phyloP scores from a whole-genome alignment of 306 rosid genomes.

The Boehmeria nivea region DNA sequence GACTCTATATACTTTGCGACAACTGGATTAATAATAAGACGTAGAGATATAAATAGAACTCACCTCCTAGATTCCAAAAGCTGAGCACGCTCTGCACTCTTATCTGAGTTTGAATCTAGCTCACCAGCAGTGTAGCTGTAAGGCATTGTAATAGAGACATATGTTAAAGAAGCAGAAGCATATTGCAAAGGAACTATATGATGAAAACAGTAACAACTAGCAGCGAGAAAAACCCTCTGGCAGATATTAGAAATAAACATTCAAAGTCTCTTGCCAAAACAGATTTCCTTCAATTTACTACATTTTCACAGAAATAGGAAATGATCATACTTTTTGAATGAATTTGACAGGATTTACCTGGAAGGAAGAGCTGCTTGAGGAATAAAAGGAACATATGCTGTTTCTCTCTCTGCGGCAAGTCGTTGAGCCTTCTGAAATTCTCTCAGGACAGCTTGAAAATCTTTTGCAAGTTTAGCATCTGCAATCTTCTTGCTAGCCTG shows the following conservation, averaged over 20 bases:
- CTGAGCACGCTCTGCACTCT: conserved; percentile 63
- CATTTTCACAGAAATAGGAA: background rate
- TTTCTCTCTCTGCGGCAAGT: conserved; percentile 96
- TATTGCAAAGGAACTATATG: background rate
- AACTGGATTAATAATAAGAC: background rate
- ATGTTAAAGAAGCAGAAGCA: background rate
- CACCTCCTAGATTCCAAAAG: conserved; percentile 87
- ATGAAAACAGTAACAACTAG: background rate
- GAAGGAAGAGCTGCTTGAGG: conserved; percentile 69
- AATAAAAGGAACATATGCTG: conserved; percentile 80
- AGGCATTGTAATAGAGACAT: conserved; percentile 6
- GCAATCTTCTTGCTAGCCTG: conserved; percentile 92
- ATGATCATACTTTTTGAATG: conserved; percentile 3
- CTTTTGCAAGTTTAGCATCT: conserved; percentile 95
- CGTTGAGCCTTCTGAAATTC: conserved; percentile 97
- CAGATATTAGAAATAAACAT: background rate
- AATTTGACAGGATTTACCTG: conserved; percentile 38
- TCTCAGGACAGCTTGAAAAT: conserved; percentile 87
- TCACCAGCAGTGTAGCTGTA: conserved; percentile 70
- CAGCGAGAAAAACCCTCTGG: conserved; percentile 3
- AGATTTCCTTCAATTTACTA: background rate
- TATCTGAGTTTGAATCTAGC: conserved; percentile 43
- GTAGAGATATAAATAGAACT: conserved; percentile 3
- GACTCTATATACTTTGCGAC: background rate
- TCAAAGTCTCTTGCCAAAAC: background rate